Base-by-base conservation (phyloP, 768 basidiomycete genomes). In the Austroboletus festivus region DNA sequence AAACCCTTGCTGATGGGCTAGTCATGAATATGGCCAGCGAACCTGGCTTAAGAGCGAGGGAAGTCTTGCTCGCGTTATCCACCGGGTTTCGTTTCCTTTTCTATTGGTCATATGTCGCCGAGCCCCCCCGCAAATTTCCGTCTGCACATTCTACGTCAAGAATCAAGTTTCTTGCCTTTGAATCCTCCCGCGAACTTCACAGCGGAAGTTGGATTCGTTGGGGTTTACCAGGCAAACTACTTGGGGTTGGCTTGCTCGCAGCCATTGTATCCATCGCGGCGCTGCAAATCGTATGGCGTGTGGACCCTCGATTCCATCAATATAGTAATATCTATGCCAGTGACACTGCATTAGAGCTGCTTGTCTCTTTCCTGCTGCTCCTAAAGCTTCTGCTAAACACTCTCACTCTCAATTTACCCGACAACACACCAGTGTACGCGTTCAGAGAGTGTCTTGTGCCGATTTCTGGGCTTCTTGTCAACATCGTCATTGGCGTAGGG, bases 131-230 rank as follows among this genome's bases (percentile, higher is more conserved):
- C 67, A 50, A 47, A 41, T 44, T 38, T 20, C 24, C 42, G 15
- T 50, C 46, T 38, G 35, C 79, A 77, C 48, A 59, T 52, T 16
- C 62, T 48, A 18, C 54, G 55, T 21, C 44, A 43, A 40, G 53
- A 1, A 34, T 47, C 44, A 59, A 48, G 22, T 58, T 60, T 46
- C 46, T 58, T 24, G 18, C 28, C 20, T 41, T 63, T 6, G 47
- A 57, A 31, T 40, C 52, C 40, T 55, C 52, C 42, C 44, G 51
- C 12, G 50, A 49, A 46, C 50, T 53, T 38, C 83, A 86, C 55
- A 81, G 79, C 50, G 84, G 77, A 18, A 77, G 73, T 58, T 89
- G 87, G 88, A 55, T 61, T 48, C 76, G 80, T 37, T 86, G 82
- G 85, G 83, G 86, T 3, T 40, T 71, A 21, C 53, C 75, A 12